Evolutionary conservation across 1,139 yeast species (phyloP).

Genomic region (Nadsonia starkeyi-henricii): DNA sequence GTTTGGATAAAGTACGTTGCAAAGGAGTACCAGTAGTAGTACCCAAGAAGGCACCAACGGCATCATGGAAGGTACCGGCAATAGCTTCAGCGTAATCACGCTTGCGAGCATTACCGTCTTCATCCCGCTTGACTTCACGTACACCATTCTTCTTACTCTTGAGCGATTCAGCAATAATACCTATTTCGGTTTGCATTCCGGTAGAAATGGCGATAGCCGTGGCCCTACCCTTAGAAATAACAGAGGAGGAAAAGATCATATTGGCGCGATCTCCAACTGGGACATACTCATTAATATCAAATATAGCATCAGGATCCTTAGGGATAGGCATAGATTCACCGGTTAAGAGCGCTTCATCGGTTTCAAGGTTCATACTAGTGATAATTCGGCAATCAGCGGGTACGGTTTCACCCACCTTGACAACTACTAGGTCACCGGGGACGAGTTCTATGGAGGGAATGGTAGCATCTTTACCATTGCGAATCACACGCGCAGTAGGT

Average conservation of each 20-base stretch:
- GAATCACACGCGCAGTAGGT: constrained; percentile 56
- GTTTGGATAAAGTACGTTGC: constrained; percentile 50
- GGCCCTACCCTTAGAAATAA: constrained; percentile 68
- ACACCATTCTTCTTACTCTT: constrained; percentile 26
- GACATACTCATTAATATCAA: constrained; percentile 26
- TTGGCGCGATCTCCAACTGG: constrained; percentile 70
- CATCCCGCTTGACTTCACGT: constrained; percentile 24
- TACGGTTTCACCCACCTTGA: constrained; percentile 63
- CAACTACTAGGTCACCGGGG: constrained; percentile 59
- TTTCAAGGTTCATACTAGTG: constrained; percentile 53
- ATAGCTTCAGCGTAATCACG: constrained; percentile 39
- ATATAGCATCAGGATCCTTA: constrained; percentile 35
- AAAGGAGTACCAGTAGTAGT: constrained; percentile 67
- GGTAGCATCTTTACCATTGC: constrained; percentile 47
- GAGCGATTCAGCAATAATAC: constrained; percentile 58
- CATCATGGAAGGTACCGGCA: constrained; percentile 33
- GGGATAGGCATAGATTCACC: constrained; percentile 72
- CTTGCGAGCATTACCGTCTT: constrained; percentile 25
- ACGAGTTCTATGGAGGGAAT: constrained; percentile 58
- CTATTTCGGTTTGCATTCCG: constrained; percentile 63
- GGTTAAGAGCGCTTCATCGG: constrained; percentile 68
- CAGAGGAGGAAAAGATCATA: constrained; percentile 58
- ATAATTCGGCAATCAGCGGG: constrained; percentile 64
- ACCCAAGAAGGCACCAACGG: constrained; percentile 58
- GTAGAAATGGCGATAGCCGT: constrained; percentile 52